phyloP scores from a whole-genome alignment of 805 yeast species.

The Danielia reshetovae region DNA sequence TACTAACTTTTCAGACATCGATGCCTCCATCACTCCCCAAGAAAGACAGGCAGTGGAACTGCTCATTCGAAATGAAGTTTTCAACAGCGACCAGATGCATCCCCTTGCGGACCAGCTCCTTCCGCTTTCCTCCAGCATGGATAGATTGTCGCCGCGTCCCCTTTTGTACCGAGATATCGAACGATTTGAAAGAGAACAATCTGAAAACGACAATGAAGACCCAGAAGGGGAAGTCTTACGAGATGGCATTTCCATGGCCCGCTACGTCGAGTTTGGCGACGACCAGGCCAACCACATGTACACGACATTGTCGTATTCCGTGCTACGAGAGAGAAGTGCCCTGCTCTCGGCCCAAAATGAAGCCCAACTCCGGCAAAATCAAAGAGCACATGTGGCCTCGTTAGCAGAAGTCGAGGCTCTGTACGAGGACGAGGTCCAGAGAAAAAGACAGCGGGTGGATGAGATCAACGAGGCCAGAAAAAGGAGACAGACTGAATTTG shows the following conservation, averaged over 20 bases:
- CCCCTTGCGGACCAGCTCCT: slow-evolving; percentile 15
- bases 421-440: slow-evolving; percentile 19
- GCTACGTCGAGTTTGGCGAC: slow-evolving; percentile 16
- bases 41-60: slow-evolving; percentile 34
- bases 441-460: slow-evolving; percentile 41
- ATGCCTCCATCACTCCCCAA: slow-evolving; percentile 30
- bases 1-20: slow-evolving; percentile 25
- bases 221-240: slow-evolving; percentile 18
- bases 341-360: slow-evolving; percentile 28
- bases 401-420: slow-evolving; percentile 21
- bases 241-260: slow-evolving; percentile 30
- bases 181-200: slow-evolving; percentile 25
- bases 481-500: slow-evolving; percentile 38
- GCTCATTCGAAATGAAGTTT: slow-evolving; percentile 27
- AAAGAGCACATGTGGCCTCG: slow-evolving; percentile 28
- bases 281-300: slow-evolving; percentile 22
- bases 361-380: slow-evolving; percentile 34
- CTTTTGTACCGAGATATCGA: slow-evolving; percentile 13
- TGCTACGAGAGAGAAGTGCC: slow-evolving; percentile 39
- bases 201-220: slow-evolving; percentile 8
- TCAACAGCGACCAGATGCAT: slow-evolving; percentile 8
- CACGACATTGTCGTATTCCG: slow-evolving; percentile 38
- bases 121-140: slow-evolving; percentile 14
- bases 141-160: neutral
- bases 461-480: slow-evolving; percentile 42